Evolutionary conservation across 164 flowering plant species (phyloP).

Genomic region (Magnolia changhungtana): DNA sequence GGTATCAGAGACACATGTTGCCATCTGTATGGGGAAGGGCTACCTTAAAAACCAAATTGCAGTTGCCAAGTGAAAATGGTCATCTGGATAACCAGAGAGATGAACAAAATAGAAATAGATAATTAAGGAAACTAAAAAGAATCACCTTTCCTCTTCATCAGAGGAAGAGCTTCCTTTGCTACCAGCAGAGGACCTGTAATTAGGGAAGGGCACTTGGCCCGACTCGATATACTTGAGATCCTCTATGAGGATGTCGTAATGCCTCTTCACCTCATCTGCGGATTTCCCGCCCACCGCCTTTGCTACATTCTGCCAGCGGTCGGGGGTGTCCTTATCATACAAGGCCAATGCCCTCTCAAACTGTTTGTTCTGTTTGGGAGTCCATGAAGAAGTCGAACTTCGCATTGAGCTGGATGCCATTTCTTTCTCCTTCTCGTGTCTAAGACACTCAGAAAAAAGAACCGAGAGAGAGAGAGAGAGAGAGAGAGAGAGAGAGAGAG

Average conservation of each 20-base stretch:
- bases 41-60: no score
- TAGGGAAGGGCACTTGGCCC: slow-evolving; percentile 58
- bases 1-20: no score
- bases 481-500: slow-evolving; percentile 11
- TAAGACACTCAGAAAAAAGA: neutral
- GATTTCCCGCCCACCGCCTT: slow-evolving; percentile 61
- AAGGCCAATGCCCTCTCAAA: slow-evolving; percentile 67
- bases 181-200: slow-evolving; percentile 32
- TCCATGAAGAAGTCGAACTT: slow-evolving; percentile 43
- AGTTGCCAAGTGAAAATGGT: no score
- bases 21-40: no score
- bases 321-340: slow-evolving; percentile 59
- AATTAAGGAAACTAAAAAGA: neutral
- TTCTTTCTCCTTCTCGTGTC: neutral
- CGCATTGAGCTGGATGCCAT: slow-evolving; percentile 31
- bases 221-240: slow-evolving; percentile 55
- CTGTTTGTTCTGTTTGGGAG: slow-evolving; percentile 56
- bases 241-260: slow-evolving; percentile 53
- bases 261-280: slow-evolving; percentile 65
- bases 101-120: neutral
- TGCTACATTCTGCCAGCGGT: slow-evolving; percentile 68
- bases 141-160: slow-evolving; percentile 8
- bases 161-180: neutral
- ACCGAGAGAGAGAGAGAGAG: neutral
- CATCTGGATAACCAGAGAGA: no score